These are phyloP conservation scores for Penicillium atrosanguineum DNA, from an alignment of 495 filamentous ascomycete genomes.

Conservation along the genomic window DNA sequence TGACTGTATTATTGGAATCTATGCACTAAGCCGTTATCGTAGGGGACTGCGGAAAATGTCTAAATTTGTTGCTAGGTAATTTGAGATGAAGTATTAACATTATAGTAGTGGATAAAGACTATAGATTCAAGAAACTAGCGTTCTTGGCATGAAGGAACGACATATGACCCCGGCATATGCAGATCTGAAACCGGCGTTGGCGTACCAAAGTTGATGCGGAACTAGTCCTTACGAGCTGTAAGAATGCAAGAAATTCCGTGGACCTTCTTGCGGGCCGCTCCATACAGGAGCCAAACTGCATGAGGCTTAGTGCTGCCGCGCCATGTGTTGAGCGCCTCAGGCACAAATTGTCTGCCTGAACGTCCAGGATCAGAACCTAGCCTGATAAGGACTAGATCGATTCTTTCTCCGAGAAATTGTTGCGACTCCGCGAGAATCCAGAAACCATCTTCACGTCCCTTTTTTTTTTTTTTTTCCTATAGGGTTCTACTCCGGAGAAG, in stretches of 20 bases:
- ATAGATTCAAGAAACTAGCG: neutral
- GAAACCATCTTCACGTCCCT: neutral
- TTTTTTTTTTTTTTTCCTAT: neutral
- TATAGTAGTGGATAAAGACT: neutral
- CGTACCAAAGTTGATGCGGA: conserved; percentile 20
- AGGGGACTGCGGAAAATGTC: too few species aligned
- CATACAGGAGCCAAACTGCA: conserved; percentile 16
- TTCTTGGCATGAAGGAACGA: conserved; percentile 34
- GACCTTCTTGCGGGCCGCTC: conserved; percentile 17
- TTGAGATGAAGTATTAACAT: neutral
- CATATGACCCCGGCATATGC: neutral
- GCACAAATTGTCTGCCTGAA: conserved; percentile 6
- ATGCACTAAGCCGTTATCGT: too few species aligned
- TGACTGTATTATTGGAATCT: too few species aligned
- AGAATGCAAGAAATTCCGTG: conserved; percentile 4
- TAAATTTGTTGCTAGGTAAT: neutral
- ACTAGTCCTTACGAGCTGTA: conserved; percentile 16
- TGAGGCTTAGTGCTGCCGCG: conserved; percentile 16
- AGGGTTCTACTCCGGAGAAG: neutral
- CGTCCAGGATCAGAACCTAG: conserved; percentile 8
- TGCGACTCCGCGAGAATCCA: conserved; percentile 10
- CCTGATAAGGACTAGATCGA: conserved; percentile 7
- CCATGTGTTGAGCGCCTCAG: conserved; percentile 13
- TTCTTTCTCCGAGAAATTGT: conserved; percentile 17
- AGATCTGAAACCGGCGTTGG: conserved; percentile 13